Evolutionary conservation across 352 stramenopile species (phyloP), one percentile per base, ranked within the genome.

Genomic region (Globisporangium polare): DNA sequence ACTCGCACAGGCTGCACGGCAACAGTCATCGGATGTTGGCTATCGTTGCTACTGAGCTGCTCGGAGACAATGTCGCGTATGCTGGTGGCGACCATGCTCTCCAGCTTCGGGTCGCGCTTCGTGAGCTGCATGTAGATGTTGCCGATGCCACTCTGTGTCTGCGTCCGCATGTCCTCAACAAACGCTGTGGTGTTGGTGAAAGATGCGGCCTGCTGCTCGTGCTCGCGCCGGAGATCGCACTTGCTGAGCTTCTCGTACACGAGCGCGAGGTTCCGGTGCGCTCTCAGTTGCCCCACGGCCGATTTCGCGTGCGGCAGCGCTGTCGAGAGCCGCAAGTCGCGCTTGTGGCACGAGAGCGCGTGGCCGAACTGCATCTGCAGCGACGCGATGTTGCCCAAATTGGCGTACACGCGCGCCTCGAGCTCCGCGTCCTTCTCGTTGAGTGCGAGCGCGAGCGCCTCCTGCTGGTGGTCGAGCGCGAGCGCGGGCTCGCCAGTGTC

Each of bases 331-430:
- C 63, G 58, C 15, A 92, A 72, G 52, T 94, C 83, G 43, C 80
- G 78, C 43, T 82, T 61, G 53, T 92, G 79, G 53, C 74, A 89
- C 7, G 69, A 75, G 22, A 92, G 51, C 13, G 85, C 79, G 35
- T 88, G 83, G 18, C 68, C 72, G 20, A 86, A 76, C 55, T 91
- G 73, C 31, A 69, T 31, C 49, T 89, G 72, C 3, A 70, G 66
- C 8, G 76, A 66, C 3, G 78, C 82, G 22, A 94, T 66, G 37
- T 92, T 94, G 49, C 85, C 85, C 22, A 94, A 60, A 54, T 94
- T 94, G 15, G 85, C 85, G 50, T 87, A 87, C 42, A 90, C 78
- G 10, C 85, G 77, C 0, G 80, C 82, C 51, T 92, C 83, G 12
- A 92, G 77, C 42, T 94, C 85, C 12, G 53, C 55, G 58, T 91